Base-by-base conservation (phyloP, 1,139 yeast species). In the Blastobotrys illinoisensis region DNA sequence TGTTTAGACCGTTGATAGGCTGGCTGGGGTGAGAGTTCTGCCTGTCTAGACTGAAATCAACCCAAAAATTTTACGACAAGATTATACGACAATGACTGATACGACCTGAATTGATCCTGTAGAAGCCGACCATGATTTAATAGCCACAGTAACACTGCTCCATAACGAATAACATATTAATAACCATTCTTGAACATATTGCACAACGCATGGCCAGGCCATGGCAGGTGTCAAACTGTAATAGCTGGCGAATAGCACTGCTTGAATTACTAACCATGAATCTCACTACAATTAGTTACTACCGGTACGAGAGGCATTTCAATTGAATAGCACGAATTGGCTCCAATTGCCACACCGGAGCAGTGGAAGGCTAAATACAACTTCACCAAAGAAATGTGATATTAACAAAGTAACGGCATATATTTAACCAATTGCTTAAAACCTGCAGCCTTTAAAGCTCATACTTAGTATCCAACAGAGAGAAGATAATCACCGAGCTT, bases 401-500 rank as follows among this genome's bases (percentile, higher is more conserved):
- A 26, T 26, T 5, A 32, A 32, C 40, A 32, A 32, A 21, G 14
- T 13, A n/a, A n/a, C n/a, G n/a, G n/a, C n/a, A 44, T 20, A 21
- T 14, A 45, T 20, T 23, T 20, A 14, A 7, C 32, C 19, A 20
- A 45, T 21, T 20, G 18, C 28, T 45, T 47, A 2, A 9, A 28
- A 32, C n/a, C n/a, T n/a, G 9, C 4, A 23, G 13, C 19, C 19
- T 13, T 5, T n/a, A 9, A 46, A 21, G 13, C 13, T 9, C 18
- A 11, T 21, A 43, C 24, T 49, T 79, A 91, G 72, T 88, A 91
- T 57, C 89, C 88, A 56, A 86, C 93, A 66, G 90, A 76, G 68
- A 91, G 89, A 74, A 93, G 81, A 70, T 93, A 91, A 71, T 91
- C 98, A 48, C 96, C 98, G 75, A 93, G 80, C 70, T 89, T 91